Evolutionary conservation across 2,329 filamentous ascomycete genomes (phyloP).

Genomic region (Colletotrichum sp.): DNA sequence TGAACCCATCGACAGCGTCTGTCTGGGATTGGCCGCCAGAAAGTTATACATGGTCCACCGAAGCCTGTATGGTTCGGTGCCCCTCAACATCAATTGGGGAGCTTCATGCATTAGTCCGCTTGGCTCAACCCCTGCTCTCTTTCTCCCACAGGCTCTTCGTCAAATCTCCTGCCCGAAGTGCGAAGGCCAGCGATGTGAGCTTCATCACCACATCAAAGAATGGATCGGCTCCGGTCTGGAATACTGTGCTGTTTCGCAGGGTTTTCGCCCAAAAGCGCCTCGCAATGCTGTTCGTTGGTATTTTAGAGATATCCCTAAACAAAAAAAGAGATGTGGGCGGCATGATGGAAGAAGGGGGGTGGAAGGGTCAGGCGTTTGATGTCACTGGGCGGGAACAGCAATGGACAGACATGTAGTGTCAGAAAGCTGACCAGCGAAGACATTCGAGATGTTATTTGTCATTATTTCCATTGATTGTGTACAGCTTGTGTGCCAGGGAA

Average conservation of each 20-base stretch:
- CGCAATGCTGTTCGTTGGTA: background rate
- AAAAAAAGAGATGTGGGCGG: accelerated
- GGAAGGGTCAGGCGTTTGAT: background rate
- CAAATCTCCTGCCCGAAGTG: background rate
- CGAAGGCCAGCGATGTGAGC: background rate
- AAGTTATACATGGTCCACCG: background rate
- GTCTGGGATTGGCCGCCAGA: background rate
- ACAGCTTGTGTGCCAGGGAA: accelerated
- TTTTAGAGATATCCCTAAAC: background rate
- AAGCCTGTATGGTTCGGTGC: background rate
- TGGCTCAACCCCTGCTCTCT: background rate
- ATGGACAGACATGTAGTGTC: background rate
- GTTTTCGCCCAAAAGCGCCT: background rate
- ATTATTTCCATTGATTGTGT: background rate
- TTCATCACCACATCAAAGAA: background rate
- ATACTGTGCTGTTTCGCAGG: background rate
- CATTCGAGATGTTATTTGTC: background rate
- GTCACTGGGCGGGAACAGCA: background rate
- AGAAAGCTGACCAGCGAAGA: background rate
- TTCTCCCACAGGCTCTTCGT: background rate
- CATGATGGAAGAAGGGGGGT: background rate
- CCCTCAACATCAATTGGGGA: background rate
- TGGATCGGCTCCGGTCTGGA: background rate
- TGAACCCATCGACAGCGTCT: background rate
- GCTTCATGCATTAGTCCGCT: background rate